Conservation (phyloP, 768 basidiomycete genomes). For the Pholiota microspora region DNA sequence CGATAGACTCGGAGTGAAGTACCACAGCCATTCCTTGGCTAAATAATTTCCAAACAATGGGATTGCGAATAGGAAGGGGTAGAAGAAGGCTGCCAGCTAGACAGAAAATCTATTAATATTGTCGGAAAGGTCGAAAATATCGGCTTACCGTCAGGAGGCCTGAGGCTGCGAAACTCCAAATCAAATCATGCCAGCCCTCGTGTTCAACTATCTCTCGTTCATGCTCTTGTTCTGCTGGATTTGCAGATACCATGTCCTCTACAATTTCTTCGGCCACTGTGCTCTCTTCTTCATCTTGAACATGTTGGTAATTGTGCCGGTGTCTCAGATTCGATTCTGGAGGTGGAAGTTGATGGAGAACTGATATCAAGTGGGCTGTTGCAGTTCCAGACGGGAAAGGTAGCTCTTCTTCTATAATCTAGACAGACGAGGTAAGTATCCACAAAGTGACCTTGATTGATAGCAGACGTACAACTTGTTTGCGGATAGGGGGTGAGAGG, state of each 20-base stretch:
- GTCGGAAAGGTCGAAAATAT: background rate
- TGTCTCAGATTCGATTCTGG: conserved; percentile 56
- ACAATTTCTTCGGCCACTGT: conserved; percentile 11
- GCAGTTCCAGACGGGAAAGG: conserved; percentile 95
- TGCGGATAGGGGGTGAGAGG: conserved; percentile 89
- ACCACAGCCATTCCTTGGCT: conserved; percentile 90
- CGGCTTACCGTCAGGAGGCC: conserved; percentile 68
- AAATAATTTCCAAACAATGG: conserved; percentile 83
- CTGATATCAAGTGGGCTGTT: conserved; percentile 91
- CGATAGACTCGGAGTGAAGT: conserved; percentile 86
- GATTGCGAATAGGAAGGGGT: conserved; percentile 84
- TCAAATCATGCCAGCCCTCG: conserved; percentile 75
- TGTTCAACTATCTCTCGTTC: conserved; percentile 54
- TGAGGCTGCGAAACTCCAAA: conserved; percentile 77
- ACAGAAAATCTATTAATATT: background rate
- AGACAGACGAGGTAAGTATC: conserved; percentile 5
- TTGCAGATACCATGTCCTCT: conserved; percentile 23
- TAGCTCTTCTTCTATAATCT: conserved; percentile 94
- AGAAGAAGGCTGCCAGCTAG: conserved; percentile 84
- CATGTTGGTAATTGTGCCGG: conserved; percentile 54
- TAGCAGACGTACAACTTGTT: conserved; percentile 74
- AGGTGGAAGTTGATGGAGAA: conserved; percentile 76
- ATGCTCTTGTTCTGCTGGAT: conserved; percentile 27
- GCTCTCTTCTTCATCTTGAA: conserved; percentile 34
- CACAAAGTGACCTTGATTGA: background rate